Conservation (phyloP, 352 stramenopile genomes). For the Globisporangium viniferum region DNA sequence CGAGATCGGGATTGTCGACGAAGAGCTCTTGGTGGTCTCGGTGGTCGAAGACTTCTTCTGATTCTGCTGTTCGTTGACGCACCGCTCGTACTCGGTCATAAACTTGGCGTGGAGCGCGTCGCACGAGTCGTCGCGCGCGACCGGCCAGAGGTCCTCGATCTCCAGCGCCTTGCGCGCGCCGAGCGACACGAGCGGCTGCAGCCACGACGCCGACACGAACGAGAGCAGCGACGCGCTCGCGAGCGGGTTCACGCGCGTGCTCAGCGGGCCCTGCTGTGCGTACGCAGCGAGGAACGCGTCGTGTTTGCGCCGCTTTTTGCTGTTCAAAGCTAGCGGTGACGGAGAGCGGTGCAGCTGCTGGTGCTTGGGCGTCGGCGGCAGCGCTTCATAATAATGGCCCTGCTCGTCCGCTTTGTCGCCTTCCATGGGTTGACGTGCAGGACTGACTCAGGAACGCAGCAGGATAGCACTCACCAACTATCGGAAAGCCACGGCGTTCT, state of each 20-base stretch:
- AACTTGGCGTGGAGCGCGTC: conserved; percentile 10
- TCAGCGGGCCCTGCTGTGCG: conserved; percentile 16
- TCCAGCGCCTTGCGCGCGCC: conserved; percentile 20
- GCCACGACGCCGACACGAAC: conserved; percentile 25
- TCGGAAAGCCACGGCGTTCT: no score
- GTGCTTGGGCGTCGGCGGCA: conserved; percentile 4
- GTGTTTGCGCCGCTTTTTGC: background rate
- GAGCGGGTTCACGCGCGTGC: conserved; percentile 26
- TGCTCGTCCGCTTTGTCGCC: background rate
- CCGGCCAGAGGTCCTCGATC: conserved; percentile 11
- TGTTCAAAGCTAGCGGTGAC: background rate
- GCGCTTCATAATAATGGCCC: background rate
- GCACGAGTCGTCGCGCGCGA: conserved; percentile 9
- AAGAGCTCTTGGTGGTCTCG: background rate
- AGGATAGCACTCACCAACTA: no score
- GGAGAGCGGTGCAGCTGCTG: background rate
- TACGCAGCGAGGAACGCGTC: conserved; percentile 3
- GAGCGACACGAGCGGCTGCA: conserved; percentile 37
- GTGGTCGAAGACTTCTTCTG: background rate
- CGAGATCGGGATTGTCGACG: background rate
- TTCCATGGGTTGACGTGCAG: background rate
- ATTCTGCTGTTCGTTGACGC: background rate
- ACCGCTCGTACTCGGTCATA: conserved; percentile 6
- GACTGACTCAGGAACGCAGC: background rate
- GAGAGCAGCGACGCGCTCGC: conserved; percentile 25